Percentiles rank a stretch among this genome's conserved stretches.
Evolutionary conservation across 495 filamentous ascomycete species (phyloP).

Genomic region (Neurospora tetrasperma): DNA sequence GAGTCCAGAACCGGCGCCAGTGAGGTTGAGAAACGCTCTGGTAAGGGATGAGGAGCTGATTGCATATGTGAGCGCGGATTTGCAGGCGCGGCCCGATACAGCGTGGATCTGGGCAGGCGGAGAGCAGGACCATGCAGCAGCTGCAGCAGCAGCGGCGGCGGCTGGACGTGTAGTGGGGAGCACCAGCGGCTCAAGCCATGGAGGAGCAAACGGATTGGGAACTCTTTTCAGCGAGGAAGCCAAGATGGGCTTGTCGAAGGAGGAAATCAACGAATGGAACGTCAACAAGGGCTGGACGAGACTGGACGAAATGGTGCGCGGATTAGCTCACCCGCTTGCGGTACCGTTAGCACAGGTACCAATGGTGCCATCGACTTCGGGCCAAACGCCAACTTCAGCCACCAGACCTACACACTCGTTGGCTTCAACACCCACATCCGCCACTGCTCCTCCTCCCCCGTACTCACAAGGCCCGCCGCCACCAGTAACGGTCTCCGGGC

Average conservation of each 20-base stretch:
- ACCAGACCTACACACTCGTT: background rate
- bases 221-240: constrained; percentile 17
- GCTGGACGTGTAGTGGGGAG: background rate
- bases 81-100: constrained; percentile 71
- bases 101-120: constrained; percentile 83
- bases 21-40: constrained; percentile 36
- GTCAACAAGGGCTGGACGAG: constrained; percentile 16
- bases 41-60: constrained; percentile 86
- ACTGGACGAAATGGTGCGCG: constrained; percentile 16
- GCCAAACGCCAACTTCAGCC: background rate
- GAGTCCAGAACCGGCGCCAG: constrained; percentile 7
- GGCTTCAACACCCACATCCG: background rate
- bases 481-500: background rate
- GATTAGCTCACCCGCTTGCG: constrained; percentile 7
- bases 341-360: background rate
- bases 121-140: constrained; percentile 27
- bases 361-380: background rate
- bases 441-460: background rate
- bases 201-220: background rate
- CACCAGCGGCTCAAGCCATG: background rate
- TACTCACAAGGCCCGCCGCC: background rate
- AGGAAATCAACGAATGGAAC: constrained; percentile 18
- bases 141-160: constrained; percentile 12
- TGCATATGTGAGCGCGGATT: constrained; percentile 77
- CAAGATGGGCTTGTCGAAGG: constrained; percentile 13